Evolutionary conservation across 108 stramenopile species (phyloP), one percentile per base, ranked within the genome.

Genomic region (Fragilariopsis cylindrus): DNA sequence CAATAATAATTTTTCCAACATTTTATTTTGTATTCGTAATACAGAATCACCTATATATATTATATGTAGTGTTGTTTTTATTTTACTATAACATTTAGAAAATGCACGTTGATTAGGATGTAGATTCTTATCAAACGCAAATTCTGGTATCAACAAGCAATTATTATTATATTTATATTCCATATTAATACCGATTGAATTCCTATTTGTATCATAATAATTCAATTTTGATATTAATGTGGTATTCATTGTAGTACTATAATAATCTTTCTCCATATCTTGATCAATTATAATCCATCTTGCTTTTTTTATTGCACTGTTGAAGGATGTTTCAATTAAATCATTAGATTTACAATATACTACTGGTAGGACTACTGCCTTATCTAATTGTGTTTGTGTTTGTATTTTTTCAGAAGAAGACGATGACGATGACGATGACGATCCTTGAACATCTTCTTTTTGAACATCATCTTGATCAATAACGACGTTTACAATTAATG

Each of bases 21-120:
- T 46, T 46, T 84, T 72, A 52, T 71, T 78, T 74, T 90, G 87
- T 11, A 90, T 65, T 57, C 81, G 81, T 82, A 90, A 85, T 6
- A 87, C 86, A 6, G 85, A 88, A 62, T 92, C 91, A 30, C 91
- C 91, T 63, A 92, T 85, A 48, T 89, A 87, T 40, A 90, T 83
- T n/a, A 92, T 66, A 73, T 90, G 82, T 42, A 88, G 40, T 48
- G 68, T 72, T 65, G 65, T 56, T 16, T 55, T n/a, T 48, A 18
- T 53, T 0, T 53, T 12, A n/a, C 52, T 15, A 15, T 53, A n/a
- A 53, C 15, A 12, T 53, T n/a, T 53, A 15, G 15, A 12, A 53
- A 53, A 53, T 15, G n/a, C 52, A 15, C 52, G 52, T 12, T 53
- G 52, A 53, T n/a, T n/a, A n/a, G 12, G 52, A 53, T 15, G 52